Percentiles rank a stretch among this genome's conserved stretches.
Conservation (phyloP, 805 yeast species). For the Hagleromyces aurorensis region DNA sequence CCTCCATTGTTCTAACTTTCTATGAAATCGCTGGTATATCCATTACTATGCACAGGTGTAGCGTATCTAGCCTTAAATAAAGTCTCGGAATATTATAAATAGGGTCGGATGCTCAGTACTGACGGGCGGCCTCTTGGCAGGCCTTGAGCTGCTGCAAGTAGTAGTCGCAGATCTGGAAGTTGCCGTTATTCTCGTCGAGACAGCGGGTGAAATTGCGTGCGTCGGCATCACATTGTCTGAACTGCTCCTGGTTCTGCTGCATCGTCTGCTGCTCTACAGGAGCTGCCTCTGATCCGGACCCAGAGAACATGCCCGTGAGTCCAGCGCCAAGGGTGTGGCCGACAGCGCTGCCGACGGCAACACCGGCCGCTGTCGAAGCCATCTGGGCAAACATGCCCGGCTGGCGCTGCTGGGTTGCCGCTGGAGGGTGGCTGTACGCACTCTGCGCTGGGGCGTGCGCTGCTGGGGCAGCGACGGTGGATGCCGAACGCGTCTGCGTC, state of each 20-base stretch:
- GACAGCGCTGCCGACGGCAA: constrained; percentile 94
- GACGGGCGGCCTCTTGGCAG: constrained; percentile 89
- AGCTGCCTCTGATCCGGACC: constrained; percentile 40
- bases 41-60: neutral
- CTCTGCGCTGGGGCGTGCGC: constrained; percentile 21
- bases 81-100: too few species aligned
- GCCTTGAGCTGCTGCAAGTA: constrained; percentile 96
- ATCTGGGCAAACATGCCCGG: constrained; percentile 94
- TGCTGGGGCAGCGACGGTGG: constrained; percentile 65
- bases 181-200: constrained; percentile 86
- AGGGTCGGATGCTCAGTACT: constrained; percentile 45
- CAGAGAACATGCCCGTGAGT: constrained; percentile 68
- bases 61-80: constrained; percentile 5
- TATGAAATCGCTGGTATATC: constrained; percentile 1
- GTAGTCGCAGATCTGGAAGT: constrained; percentile 95
- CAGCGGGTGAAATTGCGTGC: constrained; percentile 95
- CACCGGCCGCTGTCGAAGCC: constrained; percentile 99
- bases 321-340: constrained; percentile 98
- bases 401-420: constrained; percentile 43
- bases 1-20: neutral
- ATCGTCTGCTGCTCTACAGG: constrained; percentile 40
- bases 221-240: constrained; percentile 74
- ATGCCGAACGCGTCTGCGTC: constrained; percentile 61
- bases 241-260: constrained; percentile 35
- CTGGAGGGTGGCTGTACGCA: constrained; percentile 45